Conservation (phyloP, 768 basidiomycete genomes). For the Boletus edulis region DNA sequence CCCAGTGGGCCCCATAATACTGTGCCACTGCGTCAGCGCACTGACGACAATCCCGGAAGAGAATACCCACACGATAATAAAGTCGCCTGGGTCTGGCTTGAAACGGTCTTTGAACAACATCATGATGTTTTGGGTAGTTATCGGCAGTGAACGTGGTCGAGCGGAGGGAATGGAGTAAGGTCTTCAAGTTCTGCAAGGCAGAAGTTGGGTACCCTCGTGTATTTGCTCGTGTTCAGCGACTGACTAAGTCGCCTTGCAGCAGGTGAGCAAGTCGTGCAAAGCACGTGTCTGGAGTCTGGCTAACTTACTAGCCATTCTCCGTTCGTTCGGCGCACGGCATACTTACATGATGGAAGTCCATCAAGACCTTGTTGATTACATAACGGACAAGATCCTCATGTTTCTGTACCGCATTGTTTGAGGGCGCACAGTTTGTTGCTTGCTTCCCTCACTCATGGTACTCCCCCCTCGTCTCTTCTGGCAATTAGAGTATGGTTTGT, state of each 20-base stretch:
- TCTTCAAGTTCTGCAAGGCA: no score
- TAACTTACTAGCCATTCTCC: no score
- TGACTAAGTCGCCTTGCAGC: no score
- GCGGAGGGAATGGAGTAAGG: no score
- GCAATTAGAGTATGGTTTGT: no score
- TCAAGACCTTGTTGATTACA: no score
- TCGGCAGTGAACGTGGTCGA: background rate
- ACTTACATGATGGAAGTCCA: no score
- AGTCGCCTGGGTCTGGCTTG: slow-evolving; percentile 5
- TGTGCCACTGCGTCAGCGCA: background rate
- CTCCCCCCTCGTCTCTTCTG: background rate
- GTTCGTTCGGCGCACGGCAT: background rate
- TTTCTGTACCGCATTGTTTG: no score
- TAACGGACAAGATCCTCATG: no score
- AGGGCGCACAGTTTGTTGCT: background rate
- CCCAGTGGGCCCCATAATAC: no score
- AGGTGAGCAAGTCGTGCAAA: background rate
- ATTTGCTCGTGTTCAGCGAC: background rate
- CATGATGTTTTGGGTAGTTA: background rate
- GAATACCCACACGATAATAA: slow-evolving; percentile 13
- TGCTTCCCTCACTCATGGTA: background rate
- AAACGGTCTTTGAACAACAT: background rate
- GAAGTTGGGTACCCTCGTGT: no score
- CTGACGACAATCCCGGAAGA: background rate
- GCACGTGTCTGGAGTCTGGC: no score